phyloP scores from a whole-genome alignment of 345 rosid species.

The Anastatica hierochuntica region DNA sequence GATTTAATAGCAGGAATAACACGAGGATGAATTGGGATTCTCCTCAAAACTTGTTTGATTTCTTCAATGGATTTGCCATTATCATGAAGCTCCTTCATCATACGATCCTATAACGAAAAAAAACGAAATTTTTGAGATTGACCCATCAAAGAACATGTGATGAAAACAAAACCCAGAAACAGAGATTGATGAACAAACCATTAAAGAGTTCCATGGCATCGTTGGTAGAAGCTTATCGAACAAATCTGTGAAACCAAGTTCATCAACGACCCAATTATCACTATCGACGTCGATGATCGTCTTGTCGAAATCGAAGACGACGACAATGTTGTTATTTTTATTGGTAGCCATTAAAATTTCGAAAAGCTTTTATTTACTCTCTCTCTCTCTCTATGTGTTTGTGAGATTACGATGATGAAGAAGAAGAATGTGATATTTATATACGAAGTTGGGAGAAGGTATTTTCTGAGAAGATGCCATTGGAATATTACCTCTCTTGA shows the following conservation, averaged over 20 bases:
- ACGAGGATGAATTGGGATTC: constrained; percentile 54
- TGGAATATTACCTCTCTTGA: constrained; percentile 21
- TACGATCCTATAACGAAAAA: constrained; percentile 37
- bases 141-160: background rate
- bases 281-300: constrained; percentile 68
- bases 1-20: constrained; percentile 60
- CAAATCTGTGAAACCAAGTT: constrained; percentile 49
- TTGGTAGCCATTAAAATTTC: background rate
- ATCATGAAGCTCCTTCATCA: constrained; percentile 66
- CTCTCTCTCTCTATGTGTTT: too few species aligned
- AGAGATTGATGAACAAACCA: constrained; percentile 32
- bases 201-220: constrained; percentile 76
- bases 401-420: background rate
- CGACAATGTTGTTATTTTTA: constrained; percentile 24
- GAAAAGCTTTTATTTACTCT: too few species aligned
- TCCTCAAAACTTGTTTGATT: constrained; percentile 43
- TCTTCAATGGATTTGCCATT: constrained; percentile 52
- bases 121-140: background rate
- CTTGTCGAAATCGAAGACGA: constrained; percentile 67
- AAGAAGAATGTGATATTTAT: constrained; percentile 6
- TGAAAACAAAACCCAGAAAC: too few species aligned
- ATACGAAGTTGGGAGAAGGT: background rate
- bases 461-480: constrained; percentile 19
- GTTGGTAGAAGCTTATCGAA: constrained; percentile 63
- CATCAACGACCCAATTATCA: constrained; percentile 69